These are phyloP conservation scores for Heracleum sosnowskyi DNA, from an alignment of 129 eudicot species.

Conservation along the genomic window DNA sequence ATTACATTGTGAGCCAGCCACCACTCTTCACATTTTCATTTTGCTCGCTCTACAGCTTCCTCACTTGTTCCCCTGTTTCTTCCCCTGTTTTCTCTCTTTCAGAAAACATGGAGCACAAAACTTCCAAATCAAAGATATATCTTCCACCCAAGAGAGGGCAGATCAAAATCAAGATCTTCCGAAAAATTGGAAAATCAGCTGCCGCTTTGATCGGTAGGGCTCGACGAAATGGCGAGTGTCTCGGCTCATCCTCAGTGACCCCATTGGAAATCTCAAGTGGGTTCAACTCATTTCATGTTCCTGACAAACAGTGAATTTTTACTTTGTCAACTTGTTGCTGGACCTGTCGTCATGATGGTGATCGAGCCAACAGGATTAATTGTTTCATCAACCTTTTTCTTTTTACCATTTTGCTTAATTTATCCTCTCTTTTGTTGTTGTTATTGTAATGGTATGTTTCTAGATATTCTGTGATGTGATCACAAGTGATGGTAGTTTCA, in stretches of 20 bases:
- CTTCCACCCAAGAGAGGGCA: constrained; percentile 22
- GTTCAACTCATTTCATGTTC: neutral
- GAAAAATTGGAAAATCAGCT: neutral
- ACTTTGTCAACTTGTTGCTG: neutral
- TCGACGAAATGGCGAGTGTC: neutral
- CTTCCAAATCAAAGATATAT: neutral
- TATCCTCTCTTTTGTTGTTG: too few relatives aligned
- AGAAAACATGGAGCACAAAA: neutral
- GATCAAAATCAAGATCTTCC: constrained; percentile 11
- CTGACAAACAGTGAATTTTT: neutral
- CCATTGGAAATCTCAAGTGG: neutral
- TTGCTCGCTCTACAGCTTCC: neutral
- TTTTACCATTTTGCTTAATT: too few relatives aligned
- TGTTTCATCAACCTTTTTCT: neutral
- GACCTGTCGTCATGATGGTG: neutral
- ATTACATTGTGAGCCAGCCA: neutral
- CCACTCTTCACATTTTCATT: neutral
- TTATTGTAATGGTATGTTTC: neutral
- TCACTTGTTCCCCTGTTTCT: too few relatives aligned
- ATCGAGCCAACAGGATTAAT: neutral
- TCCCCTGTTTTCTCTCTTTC: neutral
- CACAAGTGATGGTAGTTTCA: neutral
- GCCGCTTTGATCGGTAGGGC: neutral
- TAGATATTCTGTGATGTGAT: neutral
- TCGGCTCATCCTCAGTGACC: neutral